These are phyloP conservation scores for Selaginella tamariscina DNA, from an alignment of 75 land plant species.

Conservation along the genomic window DNA sequence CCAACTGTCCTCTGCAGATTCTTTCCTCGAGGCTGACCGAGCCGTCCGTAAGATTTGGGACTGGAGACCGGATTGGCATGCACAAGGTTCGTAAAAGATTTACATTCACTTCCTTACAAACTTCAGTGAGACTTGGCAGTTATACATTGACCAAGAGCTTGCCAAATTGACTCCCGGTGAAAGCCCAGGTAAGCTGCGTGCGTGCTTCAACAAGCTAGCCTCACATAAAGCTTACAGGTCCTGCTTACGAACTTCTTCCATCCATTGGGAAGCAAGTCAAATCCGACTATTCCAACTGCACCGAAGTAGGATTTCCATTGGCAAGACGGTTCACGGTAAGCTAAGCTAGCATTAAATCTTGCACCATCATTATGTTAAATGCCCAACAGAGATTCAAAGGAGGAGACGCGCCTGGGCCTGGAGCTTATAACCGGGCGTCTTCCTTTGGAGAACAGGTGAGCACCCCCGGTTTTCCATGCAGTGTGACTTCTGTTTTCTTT, in stretches of 20 bases:
- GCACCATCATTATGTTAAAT: background rate
- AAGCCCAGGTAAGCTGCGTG: background rate
- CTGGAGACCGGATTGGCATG: background rate
- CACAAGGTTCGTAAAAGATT: background rate
- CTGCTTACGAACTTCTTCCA: background rate
- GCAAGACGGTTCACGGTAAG: slow-evolving; percentile 1
- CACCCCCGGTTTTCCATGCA: background rate
- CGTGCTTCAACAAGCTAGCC: background rate
- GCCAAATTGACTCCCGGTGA: background rate
- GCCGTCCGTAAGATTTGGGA: background rate
- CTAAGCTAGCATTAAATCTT: background rate
- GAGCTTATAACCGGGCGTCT: background rate
- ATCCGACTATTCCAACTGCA: background rate
- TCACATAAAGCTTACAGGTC: background rate
- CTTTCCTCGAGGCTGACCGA: background rate
- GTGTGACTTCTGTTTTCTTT: background rate
- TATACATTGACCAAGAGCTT: background rate
- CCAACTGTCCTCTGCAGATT: background rate
- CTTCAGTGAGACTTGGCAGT: background rate
- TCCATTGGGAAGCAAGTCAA: slow-evolving; percentile 1
- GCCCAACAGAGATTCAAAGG: background rate
- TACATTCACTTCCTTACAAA: background rate
- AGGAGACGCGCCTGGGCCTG: background rate
- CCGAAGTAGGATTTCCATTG: background rate
- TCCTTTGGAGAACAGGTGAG: background rate